A percentile compares a stretch with the other conserved stretches of the same genome.
These are phyloP conservation scores for Narthecium ossifragum DNA, from an alignment of 106 monocot genomes.

Conservation along the genomic window DNA sequence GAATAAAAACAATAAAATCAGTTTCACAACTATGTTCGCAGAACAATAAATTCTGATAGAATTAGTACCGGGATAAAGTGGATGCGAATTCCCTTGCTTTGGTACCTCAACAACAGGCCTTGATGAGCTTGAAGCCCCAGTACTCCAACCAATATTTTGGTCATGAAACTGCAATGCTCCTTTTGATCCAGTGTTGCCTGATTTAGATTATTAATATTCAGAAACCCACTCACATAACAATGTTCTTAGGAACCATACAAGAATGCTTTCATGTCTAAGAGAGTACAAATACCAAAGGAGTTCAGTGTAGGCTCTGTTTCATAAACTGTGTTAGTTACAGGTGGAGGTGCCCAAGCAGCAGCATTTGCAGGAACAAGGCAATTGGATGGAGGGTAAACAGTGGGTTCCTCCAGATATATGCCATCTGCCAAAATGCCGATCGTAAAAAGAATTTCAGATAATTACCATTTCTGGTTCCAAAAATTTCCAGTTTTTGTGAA, in stretches of 20 bases:
- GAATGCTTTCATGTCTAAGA: neutral
- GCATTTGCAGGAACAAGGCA: slow-evolving; percentile 10
- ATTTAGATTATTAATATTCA: too few species aligned
- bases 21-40: neutral
- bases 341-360: slow-evolving; percentile 17
- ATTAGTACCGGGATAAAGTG: slow-evolving; percentile 27
- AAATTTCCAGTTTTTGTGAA: neutral
- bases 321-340: slow-evolving; percentile 11
- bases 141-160: slow-evolving; percentile 26
- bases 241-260: neutral
- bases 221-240: too few species aligned
- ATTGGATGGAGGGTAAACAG: slow-evolving; percentile 18
- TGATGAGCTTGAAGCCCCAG: slow-evolving; percentile 21
- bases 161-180: slow-evolving; percentile 12
- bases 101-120: slow-evolving; percentile 2
- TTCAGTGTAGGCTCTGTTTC: slow-evolving; percentile 18
- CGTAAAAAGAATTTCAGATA: neutral
- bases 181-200: too few species aligned
- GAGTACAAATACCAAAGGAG: slow-evolving; percentile 5
- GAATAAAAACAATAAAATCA: neutral
- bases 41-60: neutral
- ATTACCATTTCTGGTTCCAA: too few species aligned
- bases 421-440: neutral
- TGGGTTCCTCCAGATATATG: slow-evolving; percentile 20
- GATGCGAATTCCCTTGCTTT: slow-evolving; percentile 17